phyloP scores from a whole-genome alignment of 306 rosid genomes.

The Cucurbita maxima region DNA sequence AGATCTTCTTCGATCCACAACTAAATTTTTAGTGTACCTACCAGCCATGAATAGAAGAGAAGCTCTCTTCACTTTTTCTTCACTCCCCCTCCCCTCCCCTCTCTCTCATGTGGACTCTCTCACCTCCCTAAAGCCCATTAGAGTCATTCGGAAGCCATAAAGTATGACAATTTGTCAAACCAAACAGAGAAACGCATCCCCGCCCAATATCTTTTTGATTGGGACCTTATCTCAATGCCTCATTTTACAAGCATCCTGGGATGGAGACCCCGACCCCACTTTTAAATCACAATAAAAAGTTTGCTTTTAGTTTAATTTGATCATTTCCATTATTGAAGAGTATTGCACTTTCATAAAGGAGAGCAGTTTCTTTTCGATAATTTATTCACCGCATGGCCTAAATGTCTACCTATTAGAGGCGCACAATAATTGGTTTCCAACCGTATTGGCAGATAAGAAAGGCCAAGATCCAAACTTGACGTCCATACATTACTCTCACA shows the following conservation, averaged over 20 bases:
- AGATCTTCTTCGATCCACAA: slow-evolving; percentile 35
- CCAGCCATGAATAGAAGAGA: not conserved
- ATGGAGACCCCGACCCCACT: not conserved
- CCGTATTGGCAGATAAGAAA: too few species aligned
- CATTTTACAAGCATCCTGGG: not conserved
- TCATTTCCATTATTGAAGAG: not conserved
- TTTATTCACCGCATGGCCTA: not conserved
- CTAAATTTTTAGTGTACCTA: slow-evolving; percentile 15
- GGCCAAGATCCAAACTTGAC: too few species aligned
- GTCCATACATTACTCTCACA: too few species aligned
- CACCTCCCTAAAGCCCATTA: slow-evolving; percentile 4
- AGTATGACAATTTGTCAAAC: slow-evolving; percentile 24
- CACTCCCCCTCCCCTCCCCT: not conserved
- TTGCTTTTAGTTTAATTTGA: not conserved
- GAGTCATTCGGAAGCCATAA: slow-evolving; percentile 12
- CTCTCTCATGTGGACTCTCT: too few species aligned
- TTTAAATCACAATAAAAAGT: too few species aligned
- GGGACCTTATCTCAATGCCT: slow-evolving; percentile 12
- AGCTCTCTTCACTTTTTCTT: not conserved
- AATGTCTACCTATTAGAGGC: not conserved
- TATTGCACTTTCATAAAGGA: not conserved
- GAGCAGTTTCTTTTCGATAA: not conserved
- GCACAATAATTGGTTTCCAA: too few species aligned
- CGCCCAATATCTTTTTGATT: slow-evolving; percentile 22
- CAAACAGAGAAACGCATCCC: slow-evolving; percentile 25